Evolutionary conservation across 192 early-diverging fungal genomes (phyloP).

Genomic region (Coemansia sp.): DNA sequence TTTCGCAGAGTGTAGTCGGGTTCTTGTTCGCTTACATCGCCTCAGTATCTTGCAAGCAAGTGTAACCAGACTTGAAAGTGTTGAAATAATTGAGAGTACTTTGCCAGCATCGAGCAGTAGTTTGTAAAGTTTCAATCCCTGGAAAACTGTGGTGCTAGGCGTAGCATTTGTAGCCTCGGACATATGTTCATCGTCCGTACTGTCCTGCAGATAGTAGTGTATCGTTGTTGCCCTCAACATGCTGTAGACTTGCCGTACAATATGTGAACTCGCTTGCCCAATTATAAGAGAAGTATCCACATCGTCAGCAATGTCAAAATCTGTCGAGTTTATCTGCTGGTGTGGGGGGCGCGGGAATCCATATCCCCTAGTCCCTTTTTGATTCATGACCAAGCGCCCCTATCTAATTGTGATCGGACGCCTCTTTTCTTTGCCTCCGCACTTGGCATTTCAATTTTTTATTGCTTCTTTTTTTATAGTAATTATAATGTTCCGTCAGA

Average conservation of each 20-base stretch:
- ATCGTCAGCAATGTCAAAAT: neutral
- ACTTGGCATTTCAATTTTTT: neutral
- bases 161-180: neutral
- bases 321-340: neutral
- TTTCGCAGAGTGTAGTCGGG: neutral
- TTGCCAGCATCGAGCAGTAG: neutral
- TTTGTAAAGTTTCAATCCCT: neutral
- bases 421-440: neutral
- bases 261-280: neutral
- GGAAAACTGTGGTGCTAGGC: neutral
- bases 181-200: neutral
- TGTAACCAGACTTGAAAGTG: neutral
- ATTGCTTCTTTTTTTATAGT: neutral
- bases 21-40: neutral
- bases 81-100: neutral
- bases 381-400: too few relatives aligned
- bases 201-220: neutral
- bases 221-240: neutral
- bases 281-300: neutral
- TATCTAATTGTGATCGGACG: too few relatives aligned
- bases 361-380: too few relatives aligned
- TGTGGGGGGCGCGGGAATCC: too few relatives aligned
- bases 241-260: neutral
- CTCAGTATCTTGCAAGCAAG: neutral
- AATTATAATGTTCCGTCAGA: slow-evolving; percentile 11